phyloP scores from a whole-genome alignment of 1,284 basidiomycete genomes.

The Cutaneotrichosporon cyanovorans region DNA sequence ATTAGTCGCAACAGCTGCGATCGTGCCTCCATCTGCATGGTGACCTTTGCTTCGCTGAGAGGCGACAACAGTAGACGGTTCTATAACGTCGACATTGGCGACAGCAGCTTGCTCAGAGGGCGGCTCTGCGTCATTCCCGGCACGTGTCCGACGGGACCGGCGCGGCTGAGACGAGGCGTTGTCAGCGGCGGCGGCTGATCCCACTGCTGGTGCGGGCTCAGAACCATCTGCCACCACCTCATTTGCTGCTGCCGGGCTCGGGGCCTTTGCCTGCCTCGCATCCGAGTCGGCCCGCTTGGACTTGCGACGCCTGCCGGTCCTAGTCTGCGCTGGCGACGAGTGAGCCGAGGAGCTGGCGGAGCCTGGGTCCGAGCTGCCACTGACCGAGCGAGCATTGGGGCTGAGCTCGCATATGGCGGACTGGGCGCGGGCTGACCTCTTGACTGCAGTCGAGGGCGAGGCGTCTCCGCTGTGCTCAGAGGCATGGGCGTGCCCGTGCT shows the following conservation, averaged over 20 bases:
- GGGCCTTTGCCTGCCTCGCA: neutral
- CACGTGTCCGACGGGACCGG: neutral
- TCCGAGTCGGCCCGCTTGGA: neutral
- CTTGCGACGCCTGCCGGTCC: neutral
- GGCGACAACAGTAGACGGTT: too few species aligned
- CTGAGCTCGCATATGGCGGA: neutral
- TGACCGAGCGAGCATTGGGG: too few species aligned
- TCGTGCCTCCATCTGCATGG: too few species aligned
- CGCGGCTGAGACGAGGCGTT: neutral
- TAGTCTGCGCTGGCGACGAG: neutral
- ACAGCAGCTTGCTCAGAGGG: too few species aligned
- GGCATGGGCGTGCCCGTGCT: neutral
- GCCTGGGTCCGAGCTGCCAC: too few species aligned
- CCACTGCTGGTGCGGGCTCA: neutral
- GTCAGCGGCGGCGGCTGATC: neutral
- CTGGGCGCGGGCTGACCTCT: neutral
- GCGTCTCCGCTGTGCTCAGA: too few species aligned
- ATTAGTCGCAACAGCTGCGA: too few species aligned
- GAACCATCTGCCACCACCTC: neutral
- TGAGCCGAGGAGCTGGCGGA: too few species aligned
- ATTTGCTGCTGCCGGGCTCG: neutral
- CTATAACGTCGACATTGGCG: too few species aligned
- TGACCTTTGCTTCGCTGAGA: too few species aligned
- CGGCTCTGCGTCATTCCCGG: too few species aligned
- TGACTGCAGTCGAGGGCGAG: too few species aligned